Evolutionary conservation across 768 basidiomycete genomes (phyloP).

Genomic region (Sporobolomyces roseus): DNA sequence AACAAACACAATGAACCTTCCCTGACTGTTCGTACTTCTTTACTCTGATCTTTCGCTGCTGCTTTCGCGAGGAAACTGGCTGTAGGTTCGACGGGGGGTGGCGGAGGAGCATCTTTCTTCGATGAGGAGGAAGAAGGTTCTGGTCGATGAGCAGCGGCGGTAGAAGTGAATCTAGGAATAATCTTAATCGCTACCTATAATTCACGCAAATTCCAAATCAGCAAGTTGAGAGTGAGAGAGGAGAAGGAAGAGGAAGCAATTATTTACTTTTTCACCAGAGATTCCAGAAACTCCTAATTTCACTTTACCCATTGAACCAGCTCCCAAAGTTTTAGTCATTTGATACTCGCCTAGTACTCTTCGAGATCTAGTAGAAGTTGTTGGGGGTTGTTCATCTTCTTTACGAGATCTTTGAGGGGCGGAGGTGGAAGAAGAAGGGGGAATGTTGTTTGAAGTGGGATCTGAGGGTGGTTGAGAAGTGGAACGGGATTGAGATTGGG

Average conservation of each 20-base stretch:
- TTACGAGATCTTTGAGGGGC: not conserved
- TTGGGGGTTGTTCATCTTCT: not conserved
- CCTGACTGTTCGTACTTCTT: conserved; percentile 91
- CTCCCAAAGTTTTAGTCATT: conserved; percentile 91
- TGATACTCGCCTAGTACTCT: conserved; percentile 80
- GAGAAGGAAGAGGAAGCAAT: conserved; percentile 17
- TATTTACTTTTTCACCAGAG: conserved; percentile 80
- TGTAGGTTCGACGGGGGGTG: conserved; percentile 46
- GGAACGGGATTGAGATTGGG: too few relatives aligned
- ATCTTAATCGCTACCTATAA: conserved; percentile 98
- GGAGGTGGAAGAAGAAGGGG: not conserved
- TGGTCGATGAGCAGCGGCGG: conserved; percentile 53
- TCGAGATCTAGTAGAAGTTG: conserved; percentile 14
- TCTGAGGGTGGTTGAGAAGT: not conserved
- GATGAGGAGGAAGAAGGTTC: not conserved
- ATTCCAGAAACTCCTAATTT: conserved; percentile 86
- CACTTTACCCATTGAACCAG: conserved; percentile 98
- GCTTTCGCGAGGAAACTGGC: conserved; percentile 63
- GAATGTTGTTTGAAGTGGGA: not conserved
- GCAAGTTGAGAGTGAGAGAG: not conserved
- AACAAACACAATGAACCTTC: conserved; percentile 94
- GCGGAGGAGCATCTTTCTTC: not conserved
- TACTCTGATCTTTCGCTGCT: conserved; percentile 86
- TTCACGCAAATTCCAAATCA: not conserved
- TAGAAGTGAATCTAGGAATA: conserved; percentile 75